Percentiles rank a stretch among this genome's conserved stretches.
These are phyloP conservation scores for Cercospora berteroae DNA, from an alignment of 2,329 filamentous ascomycete species.

Conservation along the genomic window DNA sequence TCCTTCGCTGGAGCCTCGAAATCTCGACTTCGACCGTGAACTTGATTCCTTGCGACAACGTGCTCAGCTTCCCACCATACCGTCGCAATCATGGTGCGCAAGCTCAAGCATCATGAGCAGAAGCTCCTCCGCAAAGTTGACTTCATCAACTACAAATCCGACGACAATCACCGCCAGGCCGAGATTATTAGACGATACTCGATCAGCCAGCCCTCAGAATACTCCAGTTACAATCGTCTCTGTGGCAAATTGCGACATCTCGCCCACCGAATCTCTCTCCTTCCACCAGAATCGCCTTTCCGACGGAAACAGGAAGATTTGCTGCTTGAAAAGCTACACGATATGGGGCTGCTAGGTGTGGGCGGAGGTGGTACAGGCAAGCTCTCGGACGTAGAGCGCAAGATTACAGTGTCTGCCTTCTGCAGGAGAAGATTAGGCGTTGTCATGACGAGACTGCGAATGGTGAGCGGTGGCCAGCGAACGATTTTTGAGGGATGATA, in stretches of 20 bases:
- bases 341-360: slow-evolving; percentile 80
- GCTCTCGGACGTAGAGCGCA: slow-evolving; percentile 71
- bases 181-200: slow-evolving; percentile 79
- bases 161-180: slow-evolving; percentile 81
- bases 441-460: slow-evolving; percentile 83
- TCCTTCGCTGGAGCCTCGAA: slow-evolving; percentile 4
- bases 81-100: slow-evolving; percentile 72
- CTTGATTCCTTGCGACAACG: slow-evolving; percentile 3
- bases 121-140: slow-evolving; percentile 91
- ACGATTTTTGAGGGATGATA: neutral
- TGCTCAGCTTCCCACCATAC: neutral
- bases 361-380: slow-evolving; percentile 63
- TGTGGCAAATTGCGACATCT: slow-evolving; percentile 75
- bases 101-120: slow-evolving; percentile 95
- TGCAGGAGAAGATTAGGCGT: slow-evolving; percentile 80
- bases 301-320: slow-evolving; percentile 82
- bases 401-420: slow-evolving; percentile 85
- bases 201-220: slow-evolving; percentile 86
- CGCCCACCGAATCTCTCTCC: slow-evolving; percentile 79
- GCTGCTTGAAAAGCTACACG: slow-evolving; percentile 85
- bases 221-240: slow-evolving; percentile 54
- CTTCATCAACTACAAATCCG: slow-evolving; percentile 80
- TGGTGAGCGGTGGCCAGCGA: slow-evolving; percentile 48
- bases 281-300: slow-evolving; percentile 74
- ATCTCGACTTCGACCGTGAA: slow-evolving; percentile 4